Conservation (phyloP, 1,284 basidiomycete genomes). For the Lentinula novae-zelandiae region DNA sequence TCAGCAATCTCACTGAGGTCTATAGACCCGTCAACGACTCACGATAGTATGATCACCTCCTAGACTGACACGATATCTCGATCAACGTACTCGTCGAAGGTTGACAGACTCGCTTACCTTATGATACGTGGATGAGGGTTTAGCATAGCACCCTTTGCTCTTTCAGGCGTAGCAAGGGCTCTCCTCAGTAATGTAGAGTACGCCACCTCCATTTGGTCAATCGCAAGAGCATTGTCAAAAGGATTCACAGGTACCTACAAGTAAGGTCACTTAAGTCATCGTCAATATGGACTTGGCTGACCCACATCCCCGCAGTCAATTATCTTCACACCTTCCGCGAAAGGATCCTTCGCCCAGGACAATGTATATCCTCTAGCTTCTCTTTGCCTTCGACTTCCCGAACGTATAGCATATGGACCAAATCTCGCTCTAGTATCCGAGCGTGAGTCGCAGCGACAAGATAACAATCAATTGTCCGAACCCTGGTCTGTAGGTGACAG, state of each 20-base stretch:
- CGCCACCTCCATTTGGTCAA: slow-evolving; percentile 78
- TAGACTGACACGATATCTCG: slow-evolving; percentile 37
- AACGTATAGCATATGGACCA: slow-evolving; percentile 78
- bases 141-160: slow-evolving; percentile 34
- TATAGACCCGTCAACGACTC: slow-evolving; percentile 12
- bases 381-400: slow-evolving; percentile 67
- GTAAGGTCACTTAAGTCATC: neutral
- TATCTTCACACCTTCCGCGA: slow-evolving; percentile 50
- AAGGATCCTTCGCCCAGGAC: slow-evolving; percentile 69
- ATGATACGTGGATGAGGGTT: slow-evolving; percentile 64
- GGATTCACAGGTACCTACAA: slow-evolving; percentile 62
- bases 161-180: slow-evolving; percentile 33
- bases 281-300: neutral
- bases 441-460: neutral
- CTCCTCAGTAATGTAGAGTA: slow-evolving; percentile 66
- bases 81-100: neutral
- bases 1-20: neutral
- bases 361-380: slow-evolving; percentile 56
- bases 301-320: slow-evolving; percentile 80
- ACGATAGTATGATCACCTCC: slow-evolving; percentile 82
- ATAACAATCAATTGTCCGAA: slow-evolving; percentile 10
- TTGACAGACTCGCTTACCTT: slow-evolving; percentile 35
- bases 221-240: slow-evolving; percentile 71
- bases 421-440: slow-evolving; percentile 59
- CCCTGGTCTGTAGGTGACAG: slow-evolving; percentile 65